Conservation (phyloP, 2,329 filamentous ascomycete species). For the Fulvia fulva region DNA sequence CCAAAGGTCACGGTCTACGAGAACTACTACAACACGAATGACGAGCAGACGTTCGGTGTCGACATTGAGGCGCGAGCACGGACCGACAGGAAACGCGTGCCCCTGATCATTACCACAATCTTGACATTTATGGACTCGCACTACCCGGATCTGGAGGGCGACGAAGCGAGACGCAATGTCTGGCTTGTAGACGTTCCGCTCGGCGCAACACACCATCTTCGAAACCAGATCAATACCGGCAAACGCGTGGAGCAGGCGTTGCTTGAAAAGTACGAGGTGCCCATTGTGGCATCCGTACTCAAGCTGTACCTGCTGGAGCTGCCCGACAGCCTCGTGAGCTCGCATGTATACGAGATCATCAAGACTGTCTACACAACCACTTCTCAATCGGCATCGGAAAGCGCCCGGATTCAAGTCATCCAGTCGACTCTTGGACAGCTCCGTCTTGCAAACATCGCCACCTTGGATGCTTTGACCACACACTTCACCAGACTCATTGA, state of each 20-base stretch:
- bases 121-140: slow-evolving; percentile 94
- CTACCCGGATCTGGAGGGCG: slow-evolving; percentile 95
- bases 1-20: slow-evolving; percentile 92
- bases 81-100: slow-evolving; percentile 92
- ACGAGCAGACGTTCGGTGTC: slow-evolving; percentile 96
- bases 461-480: slow-evolving; percentile 96
- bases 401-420: slow-evolving; percentile 79
- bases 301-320: slow-evolving; percentile 95
- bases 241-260: slow-evolving; percentile 71
- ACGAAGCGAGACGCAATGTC: slow-evolving; percentile 84
- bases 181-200: slow-evolving; percentile 94
- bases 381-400: slow-evolving; percentile 69
- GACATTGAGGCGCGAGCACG: slow-evolving; percentile 93
- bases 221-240: slow-evolving; percentile 79
- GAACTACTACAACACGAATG: slow-evolving; percentile 98
- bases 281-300: slow-evolving; percentile 85
- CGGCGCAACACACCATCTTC: slow-evolving; percentile 76
- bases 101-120: slow-evolving; percentile 84
- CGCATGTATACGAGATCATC: slow-evolving; percentile 97
- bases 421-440: slow-evolving; percentile 95
- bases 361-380: slow-evolving; percentile 92
- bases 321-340: slow-evolving; percentile 96
- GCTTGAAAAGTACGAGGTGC: slow-evolving; percentile 85
- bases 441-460: slow-evolving; percentile 93
- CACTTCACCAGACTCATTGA: slow-evolving; percentile 97